Evolutionary conservation across 2,329 filamentous ascomycete genomes (phyloP), one percentile per base, ranked within the genome.

Genomic region (Colletotrichum musae): DNA sequence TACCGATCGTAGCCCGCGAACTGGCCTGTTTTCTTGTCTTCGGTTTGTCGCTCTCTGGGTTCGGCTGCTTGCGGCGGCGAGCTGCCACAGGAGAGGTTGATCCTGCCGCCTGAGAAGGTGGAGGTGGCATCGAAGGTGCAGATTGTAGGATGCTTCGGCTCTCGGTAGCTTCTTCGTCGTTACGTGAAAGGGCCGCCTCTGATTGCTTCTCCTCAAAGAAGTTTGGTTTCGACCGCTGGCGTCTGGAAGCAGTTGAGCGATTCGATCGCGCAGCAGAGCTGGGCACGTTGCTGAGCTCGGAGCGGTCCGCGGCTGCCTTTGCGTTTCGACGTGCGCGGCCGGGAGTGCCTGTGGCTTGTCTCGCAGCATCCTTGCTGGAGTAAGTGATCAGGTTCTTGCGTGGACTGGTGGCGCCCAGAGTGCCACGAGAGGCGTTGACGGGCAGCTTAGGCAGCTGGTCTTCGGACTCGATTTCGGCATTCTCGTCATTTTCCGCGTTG

Each of bases 151-250:
- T 10, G 32, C 7, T 36, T 36, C 32, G 32, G 48, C 10, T 43
- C 13, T 50, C 47, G 12, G n/a, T n/a, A 18, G n/a, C n/a, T 21
- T 61, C 59, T 24, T 62, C 50, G 10, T 45, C 39, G 15, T 74
- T 73, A 9, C 71, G 68, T 28, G 74, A 70, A 21, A 66, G 50
- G 15, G 63, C 56, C 6, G 73, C 74, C 0, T 71, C 72, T 5
- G 72, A 70, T 10, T 75, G 70, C 2, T 77, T 74, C 61, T 80
- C 76, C 50, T 81, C 78, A 71, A 83, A 84, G 64, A 80, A 85
- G 18, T 83, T 84, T 10, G 83, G 82, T 73, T 87, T 87, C 56
- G 82, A 58, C 6, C 68, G 68, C 36, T 70, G 68, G n/a, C 45
- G 39, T 39, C 84, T 86, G 51, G 80, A 78, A 63, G 80, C 76